A percentile compares a stretch with the other conserved stretches of the same genome.
These are phyloP conservation scores for Talaromyces piceae DNA, from an alignment of 2,329 filamentous ascomycete species.

Conservation along the genomic window DNA sequence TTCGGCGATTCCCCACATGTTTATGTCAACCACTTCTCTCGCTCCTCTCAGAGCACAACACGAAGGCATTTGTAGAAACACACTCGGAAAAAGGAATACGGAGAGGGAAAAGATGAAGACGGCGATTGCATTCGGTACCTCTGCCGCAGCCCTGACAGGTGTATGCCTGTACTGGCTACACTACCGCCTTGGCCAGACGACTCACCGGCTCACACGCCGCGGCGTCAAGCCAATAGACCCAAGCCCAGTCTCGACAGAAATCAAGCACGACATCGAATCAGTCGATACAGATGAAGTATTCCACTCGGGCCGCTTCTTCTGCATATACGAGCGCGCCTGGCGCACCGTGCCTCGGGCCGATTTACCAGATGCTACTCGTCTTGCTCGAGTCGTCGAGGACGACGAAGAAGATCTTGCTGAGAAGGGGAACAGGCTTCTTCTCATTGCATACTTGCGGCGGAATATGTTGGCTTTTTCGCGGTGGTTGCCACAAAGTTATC, in stretches of 20 bases:
- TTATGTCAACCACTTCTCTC: too few relatives aligned
- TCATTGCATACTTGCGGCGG: conserved; percentile 24
- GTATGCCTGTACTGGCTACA: conserved; percentile 3
- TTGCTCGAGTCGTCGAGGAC: not conserved
- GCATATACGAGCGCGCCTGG: conserved; percentile 7
- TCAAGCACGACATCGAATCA: not conserved
- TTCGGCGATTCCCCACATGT: too few relatives aligned
- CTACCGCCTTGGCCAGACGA: not conserved
- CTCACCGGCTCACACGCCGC: not conserved
- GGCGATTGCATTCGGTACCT: not conserved
- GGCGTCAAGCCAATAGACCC: too few relatives aligned
- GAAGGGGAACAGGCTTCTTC: too few relatives aligned
- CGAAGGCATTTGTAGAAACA: too few relatives aligned
- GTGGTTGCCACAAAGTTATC: conserved; percentile 24
- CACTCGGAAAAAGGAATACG: too few relatives aligned
- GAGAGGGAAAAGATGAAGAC: not conserved
- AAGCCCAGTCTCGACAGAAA: too few relatives aligned
- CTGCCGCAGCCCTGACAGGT: not conserved
- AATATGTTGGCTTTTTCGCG: conserved; percentile 28
- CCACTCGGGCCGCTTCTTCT: not conserved
- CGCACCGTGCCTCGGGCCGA: not conserved
- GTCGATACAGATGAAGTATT: not conserved
- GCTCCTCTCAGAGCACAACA: too few relatives aligned
- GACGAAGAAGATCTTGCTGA: too few relatives aligned
- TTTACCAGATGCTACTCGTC: not conserved